These are phyloP conservation scores for Ustilago shanxiensis DNA, from an alignment of 1,284 basidiomycete genomes.

Conservation along the genomic window DNA sequence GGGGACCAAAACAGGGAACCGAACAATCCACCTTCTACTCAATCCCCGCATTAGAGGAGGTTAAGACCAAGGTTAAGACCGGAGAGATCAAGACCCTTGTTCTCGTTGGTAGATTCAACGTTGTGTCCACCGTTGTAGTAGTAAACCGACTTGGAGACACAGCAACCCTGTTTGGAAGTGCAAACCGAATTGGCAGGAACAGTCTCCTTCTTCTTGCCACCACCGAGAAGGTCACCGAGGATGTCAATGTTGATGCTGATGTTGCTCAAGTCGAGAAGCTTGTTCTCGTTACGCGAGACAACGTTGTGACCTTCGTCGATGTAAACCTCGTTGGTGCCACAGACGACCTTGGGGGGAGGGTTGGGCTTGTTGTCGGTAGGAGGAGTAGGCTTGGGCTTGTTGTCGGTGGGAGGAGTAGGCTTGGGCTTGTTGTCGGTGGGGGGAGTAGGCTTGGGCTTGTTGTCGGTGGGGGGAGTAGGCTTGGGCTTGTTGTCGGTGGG, in stretches of 20 bases:
- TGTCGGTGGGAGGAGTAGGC: no score
- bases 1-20: not conserved
- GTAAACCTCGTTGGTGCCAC: conserved; percentile 34
- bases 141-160: conserved; percentile 38
- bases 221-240: conserved; percentile 30
- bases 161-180: conserved; percentile 37
- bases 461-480: conserved; percentile 9
- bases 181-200: conserved; percentile 37
- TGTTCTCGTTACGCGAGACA: conserved; percentile 44
- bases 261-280: conserved; percentile 44
- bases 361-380: conserved; percentile 6
- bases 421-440: no score
- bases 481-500: conserved; percentile 16
- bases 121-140: conserved; percentile 57
- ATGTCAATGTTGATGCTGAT: conserved; percentile 35
- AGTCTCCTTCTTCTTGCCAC: conserved; percentile 22
- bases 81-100: conserved; percentile 43
- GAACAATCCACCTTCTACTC: conserved; percentile 4
- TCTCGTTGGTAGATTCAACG: conserved; percentile 31
- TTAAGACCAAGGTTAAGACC: conserved; percentile 45
- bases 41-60: conserved; percentile 24
- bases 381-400: conserved; percentile 10
- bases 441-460: conserved; percentile 10
- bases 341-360: conserved; percentile 24
- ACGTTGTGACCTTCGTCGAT: conserved; percentile 55